Evolutionary conservation across 1,284 basidiomycete species (phyloP), one percentile per base, ranked within the genome.

Genomic region (Moniliella sp.): DNA sequence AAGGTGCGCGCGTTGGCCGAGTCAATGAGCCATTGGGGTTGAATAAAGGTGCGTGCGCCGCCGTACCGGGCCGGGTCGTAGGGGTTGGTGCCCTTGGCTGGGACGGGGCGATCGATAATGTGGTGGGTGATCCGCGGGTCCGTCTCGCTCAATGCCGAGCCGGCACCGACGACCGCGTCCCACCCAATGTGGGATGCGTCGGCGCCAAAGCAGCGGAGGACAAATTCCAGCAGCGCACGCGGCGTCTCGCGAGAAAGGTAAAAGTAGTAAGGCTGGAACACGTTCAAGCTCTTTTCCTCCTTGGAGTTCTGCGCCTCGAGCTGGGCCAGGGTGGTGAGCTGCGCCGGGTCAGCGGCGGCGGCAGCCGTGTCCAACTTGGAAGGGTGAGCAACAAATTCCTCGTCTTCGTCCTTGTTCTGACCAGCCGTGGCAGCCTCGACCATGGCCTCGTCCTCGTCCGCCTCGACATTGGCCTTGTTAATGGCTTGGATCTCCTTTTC

Each of bases 1-100:
- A 93, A 69, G 59, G 71, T 80, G 12, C 75, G 73, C 14, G 75
- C 71, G 61, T 97, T 97, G 54, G 91, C 75, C 57, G 79, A 91
- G 63, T 99, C 91, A 19, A 86, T 79, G 16, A 94, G 72, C 88
- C 91, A 97, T 62, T 97, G 91, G 11, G 91, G 91, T 63, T 97
- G 91, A 5, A 97, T 71, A 63, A 79, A 82, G 48, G 80, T 81
- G 48, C 86, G 70, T 32, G 69, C 62, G 17, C 73, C 67, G 29
- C 69, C 67, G 48, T 75, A 71, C 42, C 70, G 67, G 48, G 76
- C 71, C 35, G 70, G 71, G 30, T 67, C 58, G 18, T 23, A 13
- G 8, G n/a, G 7, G 21, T 7, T 7, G n/a, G 25, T 25, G 21
- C 14, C 23, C 16, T 23, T 5, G 5, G 18, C 21, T 2, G 56